phyloP scores from a whole-genome alignment of 805 yeast species.

The Saccharomycopsis selenospora region DNA sequence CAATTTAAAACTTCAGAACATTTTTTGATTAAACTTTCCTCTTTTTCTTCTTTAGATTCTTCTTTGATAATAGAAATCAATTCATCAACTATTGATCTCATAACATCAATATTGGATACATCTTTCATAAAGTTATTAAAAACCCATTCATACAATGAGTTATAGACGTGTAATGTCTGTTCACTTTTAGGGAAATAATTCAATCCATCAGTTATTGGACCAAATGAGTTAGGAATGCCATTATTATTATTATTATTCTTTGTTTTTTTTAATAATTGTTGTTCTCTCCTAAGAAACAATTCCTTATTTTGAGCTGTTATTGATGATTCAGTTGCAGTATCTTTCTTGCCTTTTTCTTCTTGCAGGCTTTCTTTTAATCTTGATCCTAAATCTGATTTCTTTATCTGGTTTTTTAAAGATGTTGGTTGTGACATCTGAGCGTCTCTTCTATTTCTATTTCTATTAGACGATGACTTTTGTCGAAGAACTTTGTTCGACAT shows the following conservation, averaged over 20 bases:
- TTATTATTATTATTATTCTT: slow-evolving; percentile 10
- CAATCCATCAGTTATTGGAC: slow-evolving; percentile 38
- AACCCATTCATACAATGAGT: slow-evolving; percentile 25
- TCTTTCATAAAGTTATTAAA: slow-evolving; percentile 40
- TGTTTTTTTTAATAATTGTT: slow-evolving; percentile 13
- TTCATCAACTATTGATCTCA: slow-evolving; percentile 66
- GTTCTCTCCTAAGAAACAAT: slow-evolving; percentile 5
- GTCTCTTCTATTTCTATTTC: slow-evolving; percentile 33
- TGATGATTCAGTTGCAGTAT: slow-evolving; percentile 11
- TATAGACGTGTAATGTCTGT: slow-evolving; percentile 45
- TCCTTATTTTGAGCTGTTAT: slow-evolving; percentile 11
- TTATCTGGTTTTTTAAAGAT: slow-evolving; percentile 63
- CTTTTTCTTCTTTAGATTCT: slow-evolving; percentile 39
- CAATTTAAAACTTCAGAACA: slow-evolving; percentile 7
- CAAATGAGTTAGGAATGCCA: slow-evolving; percentile 28
- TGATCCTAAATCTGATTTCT: slow-evolving; percentile 64
- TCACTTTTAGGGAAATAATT: slow-evolving; percentile 58
- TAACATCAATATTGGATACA: slow-evolving; percentile 49
- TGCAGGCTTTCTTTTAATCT: slow-evolving; percentile 24
- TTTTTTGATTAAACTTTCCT: no score
- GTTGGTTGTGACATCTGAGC: slow-evolving; percentile 59
- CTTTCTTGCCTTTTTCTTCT: slow-evolving; percentile 4
- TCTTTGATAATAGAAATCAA: slow-evolving; percentile 48
- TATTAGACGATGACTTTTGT: slow-evolving; percentile 45
- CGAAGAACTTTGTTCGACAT: slow-evolving; percentile 72